phyloP scores from a whole-genome alignment of 192 early-diverging fungal species.

The Cetraspora pellucida region DNA sequence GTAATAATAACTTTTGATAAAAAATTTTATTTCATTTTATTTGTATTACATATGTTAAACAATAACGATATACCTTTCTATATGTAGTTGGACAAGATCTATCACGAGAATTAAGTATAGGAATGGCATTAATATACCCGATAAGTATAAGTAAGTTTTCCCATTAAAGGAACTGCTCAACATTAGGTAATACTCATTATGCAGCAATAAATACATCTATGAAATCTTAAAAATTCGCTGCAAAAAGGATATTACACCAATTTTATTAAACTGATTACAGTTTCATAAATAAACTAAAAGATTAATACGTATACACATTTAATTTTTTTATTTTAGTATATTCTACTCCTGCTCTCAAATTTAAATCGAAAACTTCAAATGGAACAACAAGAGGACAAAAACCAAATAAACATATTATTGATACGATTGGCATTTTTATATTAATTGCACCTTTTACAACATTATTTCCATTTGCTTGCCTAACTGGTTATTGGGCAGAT shows the following conservation, averaged over 20 bases:
- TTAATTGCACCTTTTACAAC: background rate
- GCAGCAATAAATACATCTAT: too few relatives aligned
- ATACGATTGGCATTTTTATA: background rate
- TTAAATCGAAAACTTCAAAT: background rate
- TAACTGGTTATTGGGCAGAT: background rate
- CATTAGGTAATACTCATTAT: too few relatives aligned
- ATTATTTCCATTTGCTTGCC: background rate
- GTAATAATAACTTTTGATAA: too few relatives aligned
- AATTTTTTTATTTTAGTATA: background rate
- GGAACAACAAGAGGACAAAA: too few relatives aligned
- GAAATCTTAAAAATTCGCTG: too few relatives aligned
- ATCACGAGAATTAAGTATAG: background rate
- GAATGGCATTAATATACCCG: background rate
- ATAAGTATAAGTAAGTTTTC: constrained; percentile 21
- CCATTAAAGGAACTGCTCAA: too few relatives aligned
- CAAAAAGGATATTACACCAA: too few relatives aligned
- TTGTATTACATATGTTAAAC: too few relatives aligned
- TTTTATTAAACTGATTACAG: background rate
- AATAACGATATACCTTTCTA: background rate
- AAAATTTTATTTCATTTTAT: too few relatives aligned
- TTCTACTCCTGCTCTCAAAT: background rate
- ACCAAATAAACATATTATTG: constrained; percentile 5
- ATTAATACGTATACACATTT: too few relatives aligned
- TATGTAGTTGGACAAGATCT: background rate
- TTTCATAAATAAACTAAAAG: too few relatives aligned